Evolutionary conservation across 768 basidiomycete genomes (phyloP).

Genomic region (Termitomyces bulborhizus): DNA sequence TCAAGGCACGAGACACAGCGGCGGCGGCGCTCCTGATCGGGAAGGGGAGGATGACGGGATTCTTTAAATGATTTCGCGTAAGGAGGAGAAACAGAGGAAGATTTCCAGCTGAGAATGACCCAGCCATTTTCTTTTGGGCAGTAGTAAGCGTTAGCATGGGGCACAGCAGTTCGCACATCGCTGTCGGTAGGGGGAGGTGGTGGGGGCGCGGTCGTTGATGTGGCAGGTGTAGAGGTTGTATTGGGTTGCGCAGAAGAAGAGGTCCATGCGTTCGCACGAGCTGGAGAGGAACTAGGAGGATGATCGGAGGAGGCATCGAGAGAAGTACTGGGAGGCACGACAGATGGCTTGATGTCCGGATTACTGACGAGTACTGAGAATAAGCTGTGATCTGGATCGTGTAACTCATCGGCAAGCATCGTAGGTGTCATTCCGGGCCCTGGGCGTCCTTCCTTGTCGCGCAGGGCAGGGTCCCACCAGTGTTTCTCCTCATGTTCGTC

Average conservation of each 20-base stretch:
- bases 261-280: conserved; percentile 4
- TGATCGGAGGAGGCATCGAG: background rate
- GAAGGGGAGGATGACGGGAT: conserved; percentile 33
- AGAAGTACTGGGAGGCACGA: background rate
- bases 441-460: conserved; percentile 44
- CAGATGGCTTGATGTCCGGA: conserved; percentile 15
- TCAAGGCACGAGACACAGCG: conserved; percentile 44
- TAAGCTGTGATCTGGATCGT: conserved; percentile 67
- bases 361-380: conserved; percentile 48
- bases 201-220: conserved; percentile 18
- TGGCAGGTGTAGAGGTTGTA: background rate
- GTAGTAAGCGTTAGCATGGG: conserved; percentile 80
- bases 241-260: background rate
- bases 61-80: conserved; percentile 42
- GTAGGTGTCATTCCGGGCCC: conserved; percentile 70
- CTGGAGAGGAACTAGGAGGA: conserved; percentile 1
- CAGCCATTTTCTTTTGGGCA: conserved; percentile 80
- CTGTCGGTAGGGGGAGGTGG: conserved; percentile 47
- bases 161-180: conserved; percentile 63
- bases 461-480: conserved; percentile 62
- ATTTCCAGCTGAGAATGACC: conserved; percentile 70
- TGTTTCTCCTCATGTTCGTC: conserved; percentile 51
- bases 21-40: conserved; percentile 48
- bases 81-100: conserved; percentile 54
- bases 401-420: conserved; percentile 57